These are phyloP conservation scores for Ilyonectria robusta DNA, from an alignment of 2,329 filamentous ascomycete genomes.

Conservation along the genomic window DNA sequence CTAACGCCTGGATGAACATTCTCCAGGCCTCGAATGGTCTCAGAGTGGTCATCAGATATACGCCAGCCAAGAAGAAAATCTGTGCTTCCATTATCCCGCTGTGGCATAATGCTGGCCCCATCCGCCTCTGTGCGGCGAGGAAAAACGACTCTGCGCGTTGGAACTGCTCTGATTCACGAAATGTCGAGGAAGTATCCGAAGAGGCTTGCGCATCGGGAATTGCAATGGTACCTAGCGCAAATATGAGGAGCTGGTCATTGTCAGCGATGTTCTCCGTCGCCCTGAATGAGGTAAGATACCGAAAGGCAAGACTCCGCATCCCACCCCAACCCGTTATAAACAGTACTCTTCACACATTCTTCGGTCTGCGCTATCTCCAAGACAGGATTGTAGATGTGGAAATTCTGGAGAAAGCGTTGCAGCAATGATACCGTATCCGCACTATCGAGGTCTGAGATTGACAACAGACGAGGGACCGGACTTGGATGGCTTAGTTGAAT, in stretches of 20 bases:
- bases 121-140: constrained; percentile 24
- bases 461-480: background rate
- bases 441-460: background rate
- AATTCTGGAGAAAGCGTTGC: constrained; percentile 4
- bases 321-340: constrained; percentile 27
- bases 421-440: background rate
- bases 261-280: background rate
- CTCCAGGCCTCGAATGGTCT: constrained; percentile 34
- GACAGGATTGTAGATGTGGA: constrained; percentile 22
- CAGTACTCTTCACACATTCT: constrained; percentile 4
- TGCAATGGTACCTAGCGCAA: constrained; percentile 10
- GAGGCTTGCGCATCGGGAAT: background rate
- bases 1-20: constrained; percentile 35
- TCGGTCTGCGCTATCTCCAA: background rate
- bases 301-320: constrained; percentile 28
- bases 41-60: constrained; percentile 36
- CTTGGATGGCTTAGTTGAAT: background rate
- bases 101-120: constrained; percentile 27
- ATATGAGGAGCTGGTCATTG: constrained; percentile 12
- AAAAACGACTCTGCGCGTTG: constrained; percentile 16
- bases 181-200: background rate
- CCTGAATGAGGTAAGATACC: background rate
- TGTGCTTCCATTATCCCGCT: constrained; percentile 28
- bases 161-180: constrained; percentile 5
- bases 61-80: constrained; percentile 35